A percentile compares a stretch with the other conserved stretches of the same genome.
Evolutionary conservation across 371 early-diverging fungal genomes (phyloP).

Genomic region (Mortierella sp.): DNA sequence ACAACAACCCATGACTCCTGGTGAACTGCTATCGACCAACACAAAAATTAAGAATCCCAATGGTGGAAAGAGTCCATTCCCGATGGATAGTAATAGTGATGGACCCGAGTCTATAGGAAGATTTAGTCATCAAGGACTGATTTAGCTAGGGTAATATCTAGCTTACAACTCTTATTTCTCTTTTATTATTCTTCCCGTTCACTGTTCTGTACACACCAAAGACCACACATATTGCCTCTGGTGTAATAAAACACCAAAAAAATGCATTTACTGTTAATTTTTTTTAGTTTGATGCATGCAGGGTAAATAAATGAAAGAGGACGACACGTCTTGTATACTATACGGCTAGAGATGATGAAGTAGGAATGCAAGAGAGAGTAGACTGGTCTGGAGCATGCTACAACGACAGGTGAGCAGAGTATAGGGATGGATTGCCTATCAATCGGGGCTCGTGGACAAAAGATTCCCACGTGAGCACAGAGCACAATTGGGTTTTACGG

Average conservation of each 20-base stretch:
- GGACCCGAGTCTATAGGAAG: not conserved
- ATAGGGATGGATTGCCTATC: constrained; percentile 6
- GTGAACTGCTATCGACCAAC: constrained; percentile 8
- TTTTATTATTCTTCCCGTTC: too few relatives aligned
- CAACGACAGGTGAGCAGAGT: not conserved
- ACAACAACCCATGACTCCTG: constrained; percentile 7
- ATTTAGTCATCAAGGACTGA: not conserved
- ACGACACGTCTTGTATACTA: not conserved
- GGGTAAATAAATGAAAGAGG: not conserved
- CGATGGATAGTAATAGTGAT: constrained; percentile 17
- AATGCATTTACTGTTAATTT: too few relatives aligned
- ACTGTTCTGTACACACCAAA: too few relatives aligned
- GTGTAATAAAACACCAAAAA: too few relatives aligned
- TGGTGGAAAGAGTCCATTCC: constrained; percentile 11
- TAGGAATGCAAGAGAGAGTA: not conserved
- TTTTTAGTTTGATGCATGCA: too few relatives aligned
- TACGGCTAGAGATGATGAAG: not conserved
- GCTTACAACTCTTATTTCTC: too few relatives aligned
- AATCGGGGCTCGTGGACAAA: constrained; percentile 12
- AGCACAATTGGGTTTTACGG: not conserved
- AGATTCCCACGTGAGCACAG: constrained; percentile 7
- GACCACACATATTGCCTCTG: too few relatives aligned
- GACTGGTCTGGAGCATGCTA: not conserved
- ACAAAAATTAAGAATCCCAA: not conserved
- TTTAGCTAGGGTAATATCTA: not conserved